These are phyloP conservation scores for Cladosporium sp. DNA, from an alignment of 2,329 filamentous ascomycete genomes.

Conservation along the genomic window DNA sequence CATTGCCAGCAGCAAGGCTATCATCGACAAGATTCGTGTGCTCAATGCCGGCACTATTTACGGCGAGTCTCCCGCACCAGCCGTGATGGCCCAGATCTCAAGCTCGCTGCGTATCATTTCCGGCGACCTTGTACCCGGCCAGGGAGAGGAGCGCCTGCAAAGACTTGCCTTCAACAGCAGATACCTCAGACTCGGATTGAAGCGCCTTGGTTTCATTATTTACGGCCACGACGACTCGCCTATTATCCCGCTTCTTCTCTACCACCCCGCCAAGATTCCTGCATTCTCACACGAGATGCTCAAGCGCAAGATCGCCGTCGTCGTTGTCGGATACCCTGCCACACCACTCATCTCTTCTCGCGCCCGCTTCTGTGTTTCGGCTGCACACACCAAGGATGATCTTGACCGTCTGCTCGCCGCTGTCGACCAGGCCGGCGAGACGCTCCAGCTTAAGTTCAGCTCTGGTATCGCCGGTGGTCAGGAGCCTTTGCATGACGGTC, in stretches of 20 bases:
- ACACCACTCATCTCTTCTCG: constrained; percentile 94
- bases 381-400: constrained; percentile 97
- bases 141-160: constrained; percentile 93
- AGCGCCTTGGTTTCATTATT: constrained; percentile 93
- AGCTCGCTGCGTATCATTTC: constrained; percentile 84
- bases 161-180: constrained; percentile 97
- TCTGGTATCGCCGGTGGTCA: constrained; percentile 89
- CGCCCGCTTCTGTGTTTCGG: constrained; percentile 91
- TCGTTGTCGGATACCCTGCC: constrained; percentile 95
- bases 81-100: constrained; percentile 87
- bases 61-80: constrained; percentile 83
- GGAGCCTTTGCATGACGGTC: constrained; percentile 70
- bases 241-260: constrained; percentile 90
- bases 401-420: constrained; percentile 85
- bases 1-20: constrained; percentile 81
- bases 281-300: constrained; percentile 99
- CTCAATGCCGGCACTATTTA: constrained; percentile 85
- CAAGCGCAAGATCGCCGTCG: constrained; percentile 93
- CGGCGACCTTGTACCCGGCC: constrained; percentile 82
- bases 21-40: constrained; percentile 87
- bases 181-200: constrained; percentile 94
- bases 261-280: constrained; percentile 98
- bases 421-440: constrained; percentile 88
- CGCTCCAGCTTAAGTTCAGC: constrained; percentile 95
- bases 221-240: constrained; percentile 98